A percentile compares a stretch with the other conserved stretches of the same genome.
phyloP scores from a whole-genome alignment of 345 rosid genomes.

The Brassica nigra region DNA sequence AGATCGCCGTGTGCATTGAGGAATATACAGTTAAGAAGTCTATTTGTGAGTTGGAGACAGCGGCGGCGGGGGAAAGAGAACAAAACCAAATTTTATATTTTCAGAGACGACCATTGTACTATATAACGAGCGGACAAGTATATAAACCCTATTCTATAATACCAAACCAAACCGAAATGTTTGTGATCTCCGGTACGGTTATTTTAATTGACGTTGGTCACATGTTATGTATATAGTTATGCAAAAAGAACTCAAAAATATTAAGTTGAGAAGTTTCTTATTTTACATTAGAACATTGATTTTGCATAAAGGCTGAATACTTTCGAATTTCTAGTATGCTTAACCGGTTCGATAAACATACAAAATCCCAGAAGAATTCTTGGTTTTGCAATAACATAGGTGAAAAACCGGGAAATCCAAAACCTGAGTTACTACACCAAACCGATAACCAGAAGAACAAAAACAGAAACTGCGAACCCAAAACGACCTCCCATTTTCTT shows the following conservation, averaged over 20 bases:
- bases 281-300: neutral
- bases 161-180: neutral
- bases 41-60: neutral
- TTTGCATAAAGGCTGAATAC: neutral
- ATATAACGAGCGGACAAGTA: neutral
- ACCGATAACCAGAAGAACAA: slow-evolving; percentile 34
- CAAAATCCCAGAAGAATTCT: neutral
- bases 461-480: slow-evolving; percentile 41
- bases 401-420: slow-evolving; percentile 5
- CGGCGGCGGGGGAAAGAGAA: slow-evolving; percentile 1
- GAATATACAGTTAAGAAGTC: neutral
- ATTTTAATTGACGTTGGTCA: neutral
- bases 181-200: neutral
- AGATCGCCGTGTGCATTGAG: neutral
- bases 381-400: slow-evolving; percentile 20
- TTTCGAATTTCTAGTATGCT: neutral
- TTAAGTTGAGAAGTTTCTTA: neutral
- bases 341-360: neutral
- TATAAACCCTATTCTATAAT: neutral
- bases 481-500: slow-evolving; percentile 41
- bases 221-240: neutral
- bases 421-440: slow-evolving; percentile 42
- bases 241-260: neutral
- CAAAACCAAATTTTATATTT: neutral
- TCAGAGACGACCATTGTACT: neutral